phyloP scores from a whole-genome alignment of 208 protist genomes.

The Leishmania lainsoni region DNA sequence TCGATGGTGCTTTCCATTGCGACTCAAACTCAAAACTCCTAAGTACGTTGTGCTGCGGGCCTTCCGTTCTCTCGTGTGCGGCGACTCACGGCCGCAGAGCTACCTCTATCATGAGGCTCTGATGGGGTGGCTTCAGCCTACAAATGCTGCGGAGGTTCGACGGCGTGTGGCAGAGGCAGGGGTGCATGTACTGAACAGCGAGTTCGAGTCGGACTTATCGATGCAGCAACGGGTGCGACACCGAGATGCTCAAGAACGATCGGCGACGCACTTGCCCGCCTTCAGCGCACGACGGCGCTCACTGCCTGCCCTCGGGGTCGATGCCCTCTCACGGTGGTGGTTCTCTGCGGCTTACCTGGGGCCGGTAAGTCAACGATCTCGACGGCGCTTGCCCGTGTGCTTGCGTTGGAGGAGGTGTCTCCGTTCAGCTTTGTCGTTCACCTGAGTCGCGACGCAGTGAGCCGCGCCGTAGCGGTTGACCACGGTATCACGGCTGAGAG shows the following conservation, averaged over 20 bases:
- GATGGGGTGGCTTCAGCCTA: constrained; percentile 41
- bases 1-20: constrained; percentile 53
- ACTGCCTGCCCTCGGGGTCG: neutral
- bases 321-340: constrained; percentile 52
- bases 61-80: constrained; percentile 64
- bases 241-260: constrained; percentile 47
- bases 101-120: constrained; percentile 63
- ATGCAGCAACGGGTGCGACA: constrained; percentile 33
- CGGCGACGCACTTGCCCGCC: constrained; percentile 38
- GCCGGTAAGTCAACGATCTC: constrained; percentile 68
- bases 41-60: constrained; percentile 78
- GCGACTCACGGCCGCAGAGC: constrained; percentile 51
- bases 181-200: constrained; percentile 31
- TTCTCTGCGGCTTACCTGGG: constrained; percentile 76
- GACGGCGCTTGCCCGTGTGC: constrained; percentile 15
- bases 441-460: constrained; percentile 64
- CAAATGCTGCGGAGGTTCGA: constrained; percentile 3
- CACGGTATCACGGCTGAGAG: constrained; percentile 39
- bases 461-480: constrained; percentile 28
- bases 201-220: constrained; percentile 45
- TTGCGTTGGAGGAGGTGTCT: constrained; percentile 15
- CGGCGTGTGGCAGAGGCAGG: constrained; percentile 32
- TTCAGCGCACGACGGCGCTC: constrained; percentile 43
- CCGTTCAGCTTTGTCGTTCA: constrained; percentile 48
- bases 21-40: constrained; percentile 85